Base-by-base conservation (phyloP, 352 stramenopile species). In the Hyaloperonospora brassicae region DNA sequence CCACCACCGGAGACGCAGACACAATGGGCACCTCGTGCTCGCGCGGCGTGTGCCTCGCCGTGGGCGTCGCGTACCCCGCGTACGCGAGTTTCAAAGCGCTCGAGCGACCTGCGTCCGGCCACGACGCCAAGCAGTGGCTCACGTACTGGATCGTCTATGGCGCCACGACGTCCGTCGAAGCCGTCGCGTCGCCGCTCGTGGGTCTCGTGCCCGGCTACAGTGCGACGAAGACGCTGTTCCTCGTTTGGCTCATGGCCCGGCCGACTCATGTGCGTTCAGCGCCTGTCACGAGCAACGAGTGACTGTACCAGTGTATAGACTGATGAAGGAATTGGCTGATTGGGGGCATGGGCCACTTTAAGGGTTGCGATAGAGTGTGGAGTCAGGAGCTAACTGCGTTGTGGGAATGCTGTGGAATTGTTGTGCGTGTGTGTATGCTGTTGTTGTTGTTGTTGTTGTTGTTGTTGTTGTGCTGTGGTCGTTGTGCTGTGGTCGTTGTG, bases 141-240 rank as follows among this genome's bases (percentile, higher is more conserved):
- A 97, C 96, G 12, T 98, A 98, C 68, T 98, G 95, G 95, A 83
- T 97, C 27, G 86, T 98, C 17, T 98, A 96, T 56, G 87, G 87
- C 10, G 89, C 96, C 62, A 97, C 95, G 66, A 94, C 84, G 47
- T 92, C 96, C 34, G 80, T 97, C 55, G 93, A 98, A 61, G 73
- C 79, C 23, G 59, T 86, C 34, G 70, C 61, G 22, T 68, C 72
- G 39, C 68, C 68, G 21, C 55, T 87, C 45, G 50, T 82, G 34
- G 64, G 59, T 27, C 82, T 81, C 56, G 83, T 98, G 53, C 95
- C 95, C 1, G 96, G 96, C 47, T 98, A 98, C 68, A 98, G 95
- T 62, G 51, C 94, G 3, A 88, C 94, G 64, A 98, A 98, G 72
- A 79, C 95, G 53, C 81, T 95, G 21, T 97, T 98, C 60, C 81